These are phyloP conservation scores for Russula sp. DNA, from an alignment of 768 basidiomycete genomes.

Conservation along the genomic window DNA sequence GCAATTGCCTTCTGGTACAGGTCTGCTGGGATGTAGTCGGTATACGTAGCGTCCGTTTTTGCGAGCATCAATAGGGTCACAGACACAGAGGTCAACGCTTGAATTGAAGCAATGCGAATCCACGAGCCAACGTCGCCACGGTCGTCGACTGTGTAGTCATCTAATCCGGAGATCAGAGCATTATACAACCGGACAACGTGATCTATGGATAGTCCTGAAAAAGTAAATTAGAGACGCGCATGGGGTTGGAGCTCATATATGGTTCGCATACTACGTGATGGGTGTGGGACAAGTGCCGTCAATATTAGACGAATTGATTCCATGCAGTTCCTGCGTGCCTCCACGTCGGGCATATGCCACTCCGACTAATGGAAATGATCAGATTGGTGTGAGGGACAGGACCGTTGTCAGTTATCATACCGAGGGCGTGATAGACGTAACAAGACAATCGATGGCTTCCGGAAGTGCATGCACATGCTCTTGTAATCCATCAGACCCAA, in stretches of 20 bases:
- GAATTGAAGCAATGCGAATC: conserved; percentile 78
- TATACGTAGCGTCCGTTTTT: conserved; percentile 44
- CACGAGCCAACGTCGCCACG: conserved; percentile 97
- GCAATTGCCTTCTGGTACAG: conserved; percentile 57
- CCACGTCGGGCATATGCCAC: conserved; percentile 46
- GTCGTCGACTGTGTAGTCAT: conserved; percentile 91
- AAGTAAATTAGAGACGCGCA: conserved; percentile 1
- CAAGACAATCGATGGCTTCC: conserved; percentile 55
- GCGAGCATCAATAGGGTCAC: conserved; percentile 51
- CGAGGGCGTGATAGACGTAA: conserved; percentile 51
- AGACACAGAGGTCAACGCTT: conserved; percentile 55
- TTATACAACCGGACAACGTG: conserved; percentile 42
- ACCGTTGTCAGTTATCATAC: conserved; percentile 43
- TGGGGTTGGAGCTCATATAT: background rate
- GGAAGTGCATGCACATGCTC: conserved; percentile 51
- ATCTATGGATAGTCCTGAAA: conserved; percentile 16
- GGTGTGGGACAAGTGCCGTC: conserved; percentile 42
- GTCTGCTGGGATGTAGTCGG: conserved; percentile 57
- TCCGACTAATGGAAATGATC: conserved; percentile 35
- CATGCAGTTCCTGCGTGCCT: conserved; percentile 57
- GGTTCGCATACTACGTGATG: conserved; percentile 46
- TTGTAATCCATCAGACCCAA: conserved; percentile 69
- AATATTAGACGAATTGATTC: conserved; percentile 50
- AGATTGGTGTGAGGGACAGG: conserved; percentile 28
- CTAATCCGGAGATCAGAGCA: conserved; percentile 64